Conservation (phyloP, 345 rosid genomes). For the Leavenworthia alabamica region DNA sequence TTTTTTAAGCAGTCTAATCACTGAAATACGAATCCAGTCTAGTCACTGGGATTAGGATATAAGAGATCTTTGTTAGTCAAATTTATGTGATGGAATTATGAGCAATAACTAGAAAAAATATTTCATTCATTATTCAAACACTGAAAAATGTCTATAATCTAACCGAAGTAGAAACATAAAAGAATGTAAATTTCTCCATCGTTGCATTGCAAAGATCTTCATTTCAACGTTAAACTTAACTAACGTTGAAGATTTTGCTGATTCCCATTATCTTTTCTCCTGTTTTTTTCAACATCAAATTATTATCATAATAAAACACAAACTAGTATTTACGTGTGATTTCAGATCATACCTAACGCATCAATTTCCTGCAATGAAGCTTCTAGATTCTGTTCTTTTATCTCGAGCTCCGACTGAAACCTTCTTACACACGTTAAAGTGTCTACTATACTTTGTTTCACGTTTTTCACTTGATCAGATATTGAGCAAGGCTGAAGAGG, state of each 20-base stretch:
- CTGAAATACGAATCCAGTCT: not conserved
- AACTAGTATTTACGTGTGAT: not conserved
- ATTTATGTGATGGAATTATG: not conserved
- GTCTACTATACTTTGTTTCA: conserved; percentile 14
- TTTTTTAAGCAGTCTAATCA: not conserved
- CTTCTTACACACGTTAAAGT: conserved; percentile 5
- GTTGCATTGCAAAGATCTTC: not conserved
- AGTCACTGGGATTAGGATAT: too few relatives aligned
- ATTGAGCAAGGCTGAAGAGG: conserved; percentile 15
- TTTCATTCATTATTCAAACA: not conserved
- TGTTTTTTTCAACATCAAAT: not conserved
- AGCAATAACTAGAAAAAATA: not conserved
- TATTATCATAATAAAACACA: not conserved
- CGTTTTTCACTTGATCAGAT: conserved; percentile 15
- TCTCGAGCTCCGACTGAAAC: conserved; percentile 3
- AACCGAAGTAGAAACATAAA: not conserved
- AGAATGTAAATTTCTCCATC: not conserved
- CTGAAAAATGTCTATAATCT: not conserved
- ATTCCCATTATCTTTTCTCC: conserved; percentile 15
- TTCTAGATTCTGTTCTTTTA: conserved; percentile 9
- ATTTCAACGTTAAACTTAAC: not conserved
- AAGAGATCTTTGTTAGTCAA: too few relatives aligned
- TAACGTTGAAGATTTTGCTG: conserved; percentile 16
- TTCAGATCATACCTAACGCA: conserved; percentile 14
- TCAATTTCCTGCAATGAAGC: conserved; percentile 16